phyloP scores from a whole-genome alignment of 768 basidiomycete species.

The Omphalotus guepiniiformis region DNA sequence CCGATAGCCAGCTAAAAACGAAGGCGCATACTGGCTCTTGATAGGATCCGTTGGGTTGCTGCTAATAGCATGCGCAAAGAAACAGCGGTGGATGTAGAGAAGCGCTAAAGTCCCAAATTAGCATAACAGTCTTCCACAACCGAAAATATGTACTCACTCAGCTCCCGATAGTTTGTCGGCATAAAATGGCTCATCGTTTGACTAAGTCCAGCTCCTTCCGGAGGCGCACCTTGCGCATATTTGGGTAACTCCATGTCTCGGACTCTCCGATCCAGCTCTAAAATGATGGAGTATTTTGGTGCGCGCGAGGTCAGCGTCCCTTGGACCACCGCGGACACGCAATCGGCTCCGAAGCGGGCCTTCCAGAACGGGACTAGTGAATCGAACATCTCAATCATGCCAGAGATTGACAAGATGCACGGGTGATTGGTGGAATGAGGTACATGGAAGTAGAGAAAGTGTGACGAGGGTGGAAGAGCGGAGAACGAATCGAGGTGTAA shows the following conservation, averaged over 20 bases:
- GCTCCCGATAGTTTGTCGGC: constrained; percentile 68
- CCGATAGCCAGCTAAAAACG: constrained; percentile 64
- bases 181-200: constrained; percentile 73
- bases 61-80: constrained; percentile 69
- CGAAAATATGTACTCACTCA: constrained; percentile 41
- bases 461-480: background rate
- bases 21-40: constrained; percentile 61
- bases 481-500: background rate
- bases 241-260: constrained; percentile 64
- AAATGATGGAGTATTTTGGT: constrained; percentile 56
- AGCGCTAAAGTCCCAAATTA: constrained; percentile 39
- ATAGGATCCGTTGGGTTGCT: constrained; percentile 65
- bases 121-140: constrained; percentile 2
- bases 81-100: constrained; percentile 70
- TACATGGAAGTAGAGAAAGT: background rate
- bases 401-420: background rate
- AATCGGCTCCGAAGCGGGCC: constrained; percentile 62
- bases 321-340: constrained; percentile 64
- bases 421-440: background rate
- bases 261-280: constrained; percentile 63
- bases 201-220: constrained; percentile 46
- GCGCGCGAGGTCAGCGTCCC: constrained; percentile 62
- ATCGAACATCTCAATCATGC: background rate
- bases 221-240: constrained; percentile 51
- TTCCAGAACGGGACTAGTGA: constrained; percentile 63